These are phyloP conservation scores for Candida frijolesensis DNA, from an alignment of 1,139 yeast genomes.

Conservation along the genomic window DNA sequence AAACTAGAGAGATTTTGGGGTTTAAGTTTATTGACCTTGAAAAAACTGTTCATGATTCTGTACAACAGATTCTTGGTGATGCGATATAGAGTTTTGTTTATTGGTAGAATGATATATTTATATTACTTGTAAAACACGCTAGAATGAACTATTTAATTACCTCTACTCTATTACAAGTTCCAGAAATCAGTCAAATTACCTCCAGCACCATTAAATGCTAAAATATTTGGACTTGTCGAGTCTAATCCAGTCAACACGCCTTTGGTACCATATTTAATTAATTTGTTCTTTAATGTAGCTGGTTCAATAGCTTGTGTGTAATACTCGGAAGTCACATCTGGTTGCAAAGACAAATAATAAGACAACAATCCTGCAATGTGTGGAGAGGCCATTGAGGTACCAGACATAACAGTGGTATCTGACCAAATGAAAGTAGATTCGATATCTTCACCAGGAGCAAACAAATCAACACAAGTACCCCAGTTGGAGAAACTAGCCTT, in stretches of 20 bases:
- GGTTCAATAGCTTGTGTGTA: conserved; percentile 70
- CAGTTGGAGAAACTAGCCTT: conserved; percentile 82
- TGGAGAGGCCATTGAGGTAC: conserved; percentile 99
- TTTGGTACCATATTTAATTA: conserved; percentile 78
- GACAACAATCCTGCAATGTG: conserved; percentile 91
- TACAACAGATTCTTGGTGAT: conserved; percentile 13
- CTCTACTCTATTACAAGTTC: conserved; percentile 25
- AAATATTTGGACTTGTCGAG: conserved; percentile 81
- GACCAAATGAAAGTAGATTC: conserved; percentile 88
- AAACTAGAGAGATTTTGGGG: conserved; percentile 34
- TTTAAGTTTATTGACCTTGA: conserved; percentile 35
- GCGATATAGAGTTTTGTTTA: background rate
- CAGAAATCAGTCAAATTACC: conserved; percentile 76
- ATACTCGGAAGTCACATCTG: conserved; percentile 77
- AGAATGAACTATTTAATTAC: background rate
- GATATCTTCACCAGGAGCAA: conserved; percentile 83
- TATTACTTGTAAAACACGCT: background rate
- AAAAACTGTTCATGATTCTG: conserved; percentile 39
- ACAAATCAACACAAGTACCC: conserved; percentile 83
- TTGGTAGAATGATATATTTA: background rate
- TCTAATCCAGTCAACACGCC: conserved; percentile 57
- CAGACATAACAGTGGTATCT: conserved; percentile 69
- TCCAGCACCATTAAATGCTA: conserved; percentile 94
- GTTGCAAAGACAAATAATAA: conserved; percentile 89
- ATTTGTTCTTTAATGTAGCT: conserved; percentile 83